phyloP scores from a whole-genome alignment of 2,329 filamentous ascomycete species.

The Scedosporium aurantiacum region DNA sequence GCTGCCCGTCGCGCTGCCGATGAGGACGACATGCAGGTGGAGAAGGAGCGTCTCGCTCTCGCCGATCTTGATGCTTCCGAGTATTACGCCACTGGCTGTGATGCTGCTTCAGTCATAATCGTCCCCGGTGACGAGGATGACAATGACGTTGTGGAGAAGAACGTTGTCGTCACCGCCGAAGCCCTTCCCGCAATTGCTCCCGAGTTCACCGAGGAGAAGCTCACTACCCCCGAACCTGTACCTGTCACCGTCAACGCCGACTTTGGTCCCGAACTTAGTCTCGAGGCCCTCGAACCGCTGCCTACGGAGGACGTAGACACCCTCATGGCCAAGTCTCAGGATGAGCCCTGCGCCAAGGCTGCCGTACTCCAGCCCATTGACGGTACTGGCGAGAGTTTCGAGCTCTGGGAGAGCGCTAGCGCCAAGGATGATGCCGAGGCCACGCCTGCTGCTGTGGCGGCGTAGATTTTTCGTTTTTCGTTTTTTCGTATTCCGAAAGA shows the following conservation, averaged over 20 bases:
- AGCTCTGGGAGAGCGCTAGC: constrained; percentile 62
- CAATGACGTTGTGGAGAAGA: constrained; percentile 13
- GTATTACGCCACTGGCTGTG: constrained; percentile 56
- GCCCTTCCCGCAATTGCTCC: not conserved
- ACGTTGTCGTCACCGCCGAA: not conserved
- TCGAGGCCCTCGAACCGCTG: constrained; percentile 10
- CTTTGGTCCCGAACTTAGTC: constrained; percentile 12
- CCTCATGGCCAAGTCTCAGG: constrained; percentile 22
- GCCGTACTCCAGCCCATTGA: constrained; percentile 44
- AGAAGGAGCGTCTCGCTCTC: constrained; percentile 54
- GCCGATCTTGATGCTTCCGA: constrained; percentile 57
- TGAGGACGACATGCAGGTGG: constrained; percentile 46
- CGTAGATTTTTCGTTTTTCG: not conserved
- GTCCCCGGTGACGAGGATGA: constrained; percentile 50
- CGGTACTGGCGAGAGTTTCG: constrained; percentile 49
- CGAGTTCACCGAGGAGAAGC: not conserved
- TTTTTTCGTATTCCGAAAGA: not conserved
- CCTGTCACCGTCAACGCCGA: not conserved
- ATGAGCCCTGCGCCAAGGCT: constrained; percentile 20
- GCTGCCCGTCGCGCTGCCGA: constrained; percentile 17
- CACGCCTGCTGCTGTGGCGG: not conserved
- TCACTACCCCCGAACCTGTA: not conserved
- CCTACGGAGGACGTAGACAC: constrained; percentile 20
- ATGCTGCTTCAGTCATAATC: constrained; percentile 50
- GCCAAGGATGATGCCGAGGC: constrained; percentile 45